Evolutionary conservation across 2,329 filamentous ascomycete species (phyloP).

Genomic region (Clarireedia homoeocarpa): DNA sequence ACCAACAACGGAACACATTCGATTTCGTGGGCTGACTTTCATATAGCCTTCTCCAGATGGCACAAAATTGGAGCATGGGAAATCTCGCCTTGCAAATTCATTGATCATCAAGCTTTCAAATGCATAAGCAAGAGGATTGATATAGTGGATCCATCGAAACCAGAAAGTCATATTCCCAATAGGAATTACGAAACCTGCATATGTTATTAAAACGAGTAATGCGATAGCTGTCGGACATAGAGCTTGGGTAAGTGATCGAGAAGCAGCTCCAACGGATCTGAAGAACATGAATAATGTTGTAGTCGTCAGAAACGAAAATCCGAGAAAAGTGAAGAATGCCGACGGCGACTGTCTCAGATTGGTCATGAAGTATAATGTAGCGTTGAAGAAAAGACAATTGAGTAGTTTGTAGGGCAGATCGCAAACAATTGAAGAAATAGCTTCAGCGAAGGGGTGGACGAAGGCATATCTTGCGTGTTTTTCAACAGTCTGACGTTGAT

Average conservation of each 20-base stretch:
- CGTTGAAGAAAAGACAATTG: conserved; percentile 59
- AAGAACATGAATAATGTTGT: conserved; percentile 74
- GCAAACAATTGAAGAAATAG: conserved; percentile 78
- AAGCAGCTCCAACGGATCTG: conserved; percentile 68
- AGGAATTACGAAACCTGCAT: conserved; percentile 36
- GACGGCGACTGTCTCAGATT: conserved; percentile 67
- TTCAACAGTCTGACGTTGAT: conserved; percentile 84
- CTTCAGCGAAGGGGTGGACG: conserved; percentile 85
- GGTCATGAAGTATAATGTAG: conserved; percentile 80
- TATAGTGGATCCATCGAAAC: conserved; percentile 75
- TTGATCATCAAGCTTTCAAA: conserved; percentile 80
- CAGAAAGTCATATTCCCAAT: conserved; percentile 60
- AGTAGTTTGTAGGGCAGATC: conserved; percentile 76
- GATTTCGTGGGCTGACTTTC: conserved; percentile 11
- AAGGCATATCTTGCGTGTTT: conserved; percentile 83
- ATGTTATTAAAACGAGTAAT: conserved; percentile 25
- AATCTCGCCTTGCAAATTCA: conserved; percentile 49
- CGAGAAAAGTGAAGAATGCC: conserved; percentile 72
- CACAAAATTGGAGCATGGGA: conserved; percentile 20
- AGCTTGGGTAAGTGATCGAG: conserved; percentile 59
- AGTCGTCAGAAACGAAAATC: conserved; percentile 24
- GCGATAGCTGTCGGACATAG: conserved; percentile 52
- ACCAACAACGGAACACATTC: conserved; percentile 52
- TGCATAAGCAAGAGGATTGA: conserved; percentile 54
- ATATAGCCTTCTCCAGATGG: conserved; percentile 14